Evolutionary conservation across 1,284 basidiomycete species (phyloP).

Genomic region (Austroboletus niveus): DNA sequence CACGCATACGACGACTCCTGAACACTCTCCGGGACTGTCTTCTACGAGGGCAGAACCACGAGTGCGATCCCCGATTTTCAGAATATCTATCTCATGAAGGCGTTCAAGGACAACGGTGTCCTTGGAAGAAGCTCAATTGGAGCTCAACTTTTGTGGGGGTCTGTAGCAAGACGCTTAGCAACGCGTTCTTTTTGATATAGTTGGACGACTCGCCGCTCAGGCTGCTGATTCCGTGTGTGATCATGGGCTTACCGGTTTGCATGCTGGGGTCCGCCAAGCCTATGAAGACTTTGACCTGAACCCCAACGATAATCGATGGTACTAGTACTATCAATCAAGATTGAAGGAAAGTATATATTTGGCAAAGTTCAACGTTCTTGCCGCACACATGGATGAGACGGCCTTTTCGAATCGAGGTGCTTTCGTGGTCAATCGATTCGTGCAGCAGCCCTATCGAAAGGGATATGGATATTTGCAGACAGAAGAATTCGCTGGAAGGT

Average conservation of each 20-base stretch:
- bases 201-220: slow-evolving; percentile 21
- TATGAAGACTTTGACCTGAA: slow-evolving; percentile 17
- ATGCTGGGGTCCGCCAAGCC: slow-evolving; percentile 16
- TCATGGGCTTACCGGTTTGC: slow-evolving; percentile 25
- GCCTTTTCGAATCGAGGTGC: slow-evolving; percentile 11
- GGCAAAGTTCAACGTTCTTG: slow-evolving; percentile 12
- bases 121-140: slow-evolving; percentile 19
- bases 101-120: slow-evolving; percentile 16
- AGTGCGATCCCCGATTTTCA: slow-evolving; percentile 10
- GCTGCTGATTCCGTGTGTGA: slow-evolving; percentile 24
- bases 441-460: slow-evolving; percentile 14
- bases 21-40: slow-evolving; percentile 13
- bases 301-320: slow-evolving; percentile 9
- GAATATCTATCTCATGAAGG: slow-evolving; percentile 10
- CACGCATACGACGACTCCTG: slow-evolving; percentile 11
- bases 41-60: slow-evolving; percentile 3
- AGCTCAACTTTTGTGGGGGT: slow-evolving; percentile 28
- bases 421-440: slow-evolving; percentile 26
- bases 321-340: slow-evolving; percentile 1
- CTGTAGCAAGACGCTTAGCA: slow-evolving; percentile 25
- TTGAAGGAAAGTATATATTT: slow-evolving; percentile 21
- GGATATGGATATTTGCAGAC: slow-evolving; percentile 19
- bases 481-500: slow-evolving; percentile 15
- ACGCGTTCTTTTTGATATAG: slow-evolving; percentile 16
- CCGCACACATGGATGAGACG: slow-evolving; percentile 19